Evolutionary conservation across 1,139 yeast genomes (phyloP), one percentile per base, ranked within the genome.

Genomic region (Hyphopichia buzzinii): DNA sequence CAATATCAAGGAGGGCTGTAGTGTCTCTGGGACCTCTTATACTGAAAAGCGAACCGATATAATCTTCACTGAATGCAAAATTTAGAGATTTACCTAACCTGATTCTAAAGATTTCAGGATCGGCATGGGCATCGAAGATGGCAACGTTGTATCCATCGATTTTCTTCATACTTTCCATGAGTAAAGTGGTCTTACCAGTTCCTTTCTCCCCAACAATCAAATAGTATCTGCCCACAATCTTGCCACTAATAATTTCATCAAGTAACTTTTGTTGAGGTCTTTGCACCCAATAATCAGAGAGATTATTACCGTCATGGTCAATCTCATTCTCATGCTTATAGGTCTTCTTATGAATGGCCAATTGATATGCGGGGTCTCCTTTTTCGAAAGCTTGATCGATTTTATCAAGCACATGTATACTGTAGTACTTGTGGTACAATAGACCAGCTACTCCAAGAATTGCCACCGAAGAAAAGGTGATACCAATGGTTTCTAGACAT

Each of bases 1-100:
- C 95, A 38, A 86, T 85, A 54, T 86, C 95, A 31, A 86, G 64
- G 35, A 85, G 60, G 0, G 95, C 94, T 0, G 92, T 84, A 6
- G 95, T 83, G 46, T 86, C 95, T 43, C 95, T 69, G 6, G 95
- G 95, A 0, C 95, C 95, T 29, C 87, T 64, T 37, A 86, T 83
- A n/a, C 88, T 81, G 47, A 86, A 86, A 38, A 86, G 62, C 0
- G 90, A 79, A 0, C 95, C 95, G 41, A 86, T 79, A 53, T 86
- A 86, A 55, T 86, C 95, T 52, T 86, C 95, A 46, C 76, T 83
- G 52, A 74, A 86, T 26, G 81, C 79, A 55, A 81, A 86, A 45
- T 84, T 79, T 33, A 86, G 64, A 0, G 95, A 92, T 44, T 77
- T 74, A 3, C 95, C 95, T 7, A 86, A 64, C 34, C 95, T 62